Percentiles rank a stretch among this genome's conserved stretches.
Evolutionary conservation across 306 rosid species (phyloP).

Genomic region (Cercis canadensis): DNA sequence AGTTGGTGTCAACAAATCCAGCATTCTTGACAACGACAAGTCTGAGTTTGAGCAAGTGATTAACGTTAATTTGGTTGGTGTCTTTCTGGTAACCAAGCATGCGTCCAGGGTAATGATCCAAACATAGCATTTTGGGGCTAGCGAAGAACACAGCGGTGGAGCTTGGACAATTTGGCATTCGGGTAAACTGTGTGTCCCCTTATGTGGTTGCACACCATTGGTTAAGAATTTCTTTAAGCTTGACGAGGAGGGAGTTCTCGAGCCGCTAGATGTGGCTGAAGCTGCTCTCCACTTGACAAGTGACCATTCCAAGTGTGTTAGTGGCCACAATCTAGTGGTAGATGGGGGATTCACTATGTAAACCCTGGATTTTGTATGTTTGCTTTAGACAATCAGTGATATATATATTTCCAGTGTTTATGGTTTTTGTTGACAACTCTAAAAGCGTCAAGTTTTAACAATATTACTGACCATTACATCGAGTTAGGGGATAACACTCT

Average conservation of each 20-base stretch:
- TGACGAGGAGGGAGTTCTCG: conserved; percentile 36
- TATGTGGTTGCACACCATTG: conserved; percentile 47
- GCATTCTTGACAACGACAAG: conserved; percentile 33
- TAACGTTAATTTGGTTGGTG: conserved; percentile 43
- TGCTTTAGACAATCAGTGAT: too few species aligned
- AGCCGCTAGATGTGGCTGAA: too few species aligned
- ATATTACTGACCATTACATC: too few species aligned
- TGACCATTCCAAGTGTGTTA: too few species aligned
- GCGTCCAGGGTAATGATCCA: conserved; percentile 62
- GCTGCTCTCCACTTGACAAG: too few species aligned
- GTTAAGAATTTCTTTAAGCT: conserved; percentile 33
- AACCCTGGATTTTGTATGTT: too few species aligned
- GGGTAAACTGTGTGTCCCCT: conserved; percentile 59
- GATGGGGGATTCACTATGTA: too few species aligned
- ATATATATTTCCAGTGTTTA: too few species aligned
- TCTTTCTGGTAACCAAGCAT: conserved; percentile 54
- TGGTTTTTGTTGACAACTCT: too few species aligned
- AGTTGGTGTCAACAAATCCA: neutral
- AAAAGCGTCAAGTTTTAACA: too few species aligned
- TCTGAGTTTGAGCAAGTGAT: conserved; percentile 48
- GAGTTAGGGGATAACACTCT: too few species aligned
- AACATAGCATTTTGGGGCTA: conserved; percentile 53
- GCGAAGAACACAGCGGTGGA: conserved; percentile 50
- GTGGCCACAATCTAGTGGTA: too few species aligned
- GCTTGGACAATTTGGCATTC: conserved; percentile 53